Evolutionary conservation across 2,329 filamentous ascomycete genomes (phyloP).

Genomic region (Fusarium guadeloupense): DNA sequence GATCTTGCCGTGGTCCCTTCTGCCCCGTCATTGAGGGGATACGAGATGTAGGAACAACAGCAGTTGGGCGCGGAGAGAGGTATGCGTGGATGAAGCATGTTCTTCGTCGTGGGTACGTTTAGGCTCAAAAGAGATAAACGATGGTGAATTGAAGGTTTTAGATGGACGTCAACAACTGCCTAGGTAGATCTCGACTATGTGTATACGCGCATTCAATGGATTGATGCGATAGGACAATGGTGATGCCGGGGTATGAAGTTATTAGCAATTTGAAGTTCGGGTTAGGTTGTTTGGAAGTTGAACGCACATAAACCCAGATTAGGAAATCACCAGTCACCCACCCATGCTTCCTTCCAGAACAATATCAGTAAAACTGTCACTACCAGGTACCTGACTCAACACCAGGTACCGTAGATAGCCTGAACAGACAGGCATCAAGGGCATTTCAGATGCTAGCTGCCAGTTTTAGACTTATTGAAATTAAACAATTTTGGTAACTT

Average conservation of each 20-base stretch:
- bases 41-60: constrained; percentile 13
- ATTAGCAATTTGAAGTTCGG: constrained; percentile 1
- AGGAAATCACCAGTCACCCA: constrained; percentile 4
- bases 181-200: background rate
- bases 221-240: background rate
- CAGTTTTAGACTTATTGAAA: constrained; percentile 1
- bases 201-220: background rate
- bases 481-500: background rate
- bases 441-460: constrained; percentile 20
- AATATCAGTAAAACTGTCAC: background rate
- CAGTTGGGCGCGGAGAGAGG: background rate
- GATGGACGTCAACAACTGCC: background rate
- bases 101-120: constrained; percentile 6
- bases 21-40: constrained; percentile 14
- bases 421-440: background rate
- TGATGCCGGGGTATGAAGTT: background rate
- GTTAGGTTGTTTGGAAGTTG: background rate
- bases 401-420: background rate
- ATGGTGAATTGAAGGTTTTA: background rate
- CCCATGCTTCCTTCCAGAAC: constrained; percentile 27
- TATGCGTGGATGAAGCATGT: background rate
- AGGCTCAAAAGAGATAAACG: background rate
- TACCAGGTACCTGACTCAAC: background rate
- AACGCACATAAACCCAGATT: background rate
- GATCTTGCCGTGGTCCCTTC: constrained; percentile 8